Evolutionary conservation across 1,284 basidiomycete species (phyloP).

Genomic region (Ceratobasidium sp.): DNA sequence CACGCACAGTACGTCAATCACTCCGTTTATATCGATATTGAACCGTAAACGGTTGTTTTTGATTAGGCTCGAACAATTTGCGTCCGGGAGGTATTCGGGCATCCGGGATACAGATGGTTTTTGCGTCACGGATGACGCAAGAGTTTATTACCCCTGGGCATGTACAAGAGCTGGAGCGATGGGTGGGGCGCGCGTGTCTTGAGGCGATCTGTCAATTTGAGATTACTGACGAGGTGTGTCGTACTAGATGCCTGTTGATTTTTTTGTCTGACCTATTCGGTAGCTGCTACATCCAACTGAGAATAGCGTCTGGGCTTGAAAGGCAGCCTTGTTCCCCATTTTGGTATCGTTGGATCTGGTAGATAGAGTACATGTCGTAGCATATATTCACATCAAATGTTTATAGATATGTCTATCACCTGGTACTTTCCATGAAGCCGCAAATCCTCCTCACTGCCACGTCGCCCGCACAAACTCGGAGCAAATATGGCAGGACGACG

Average conservation of each 20-base stretch:
- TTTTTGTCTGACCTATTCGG: slow-evolving; percentile 2
- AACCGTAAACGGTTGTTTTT: neutral
- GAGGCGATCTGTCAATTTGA: slow-evolving; percentile 60
- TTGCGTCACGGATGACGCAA: slow-evolving; percentile 79
- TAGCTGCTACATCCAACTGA: slow-evolving; percentile 40
- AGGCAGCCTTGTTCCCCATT: neutral
- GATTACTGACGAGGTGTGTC: slow-evolving; percentile 42
- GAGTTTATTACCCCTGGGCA: slow-evolving; percentile 81
- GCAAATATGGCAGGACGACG: slow-evolving; percentile 35
- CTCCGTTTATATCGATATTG: slow-evolving; percentile 10
- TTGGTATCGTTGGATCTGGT: neutral
- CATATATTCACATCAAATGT: slow-evolving; percentile 26
- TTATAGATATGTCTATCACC: neutral
- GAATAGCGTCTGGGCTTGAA: slow-evolving; percentile 43
- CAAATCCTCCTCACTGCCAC: neutral
- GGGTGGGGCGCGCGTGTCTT: slow-evolving; percentile 69
- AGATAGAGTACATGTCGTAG: neutral
- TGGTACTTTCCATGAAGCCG: neutral
- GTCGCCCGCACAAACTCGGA: neutral
- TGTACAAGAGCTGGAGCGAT: slow-evolving; percentile 73
- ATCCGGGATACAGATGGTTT: slow-evolving; percentile 85
- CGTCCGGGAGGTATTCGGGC: slow-evolving; percentile 66
- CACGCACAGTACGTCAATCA: slow-evolving; percentile 6
- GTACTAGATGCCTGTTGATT: neutral
- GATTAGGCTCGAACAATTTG: neutral